Percentiles rank a stretch among this genome's conserved stretches.
phyloP scores from a whole-genome alignment of 306 rosid species.

The Fragaria iinumae region DNA sequence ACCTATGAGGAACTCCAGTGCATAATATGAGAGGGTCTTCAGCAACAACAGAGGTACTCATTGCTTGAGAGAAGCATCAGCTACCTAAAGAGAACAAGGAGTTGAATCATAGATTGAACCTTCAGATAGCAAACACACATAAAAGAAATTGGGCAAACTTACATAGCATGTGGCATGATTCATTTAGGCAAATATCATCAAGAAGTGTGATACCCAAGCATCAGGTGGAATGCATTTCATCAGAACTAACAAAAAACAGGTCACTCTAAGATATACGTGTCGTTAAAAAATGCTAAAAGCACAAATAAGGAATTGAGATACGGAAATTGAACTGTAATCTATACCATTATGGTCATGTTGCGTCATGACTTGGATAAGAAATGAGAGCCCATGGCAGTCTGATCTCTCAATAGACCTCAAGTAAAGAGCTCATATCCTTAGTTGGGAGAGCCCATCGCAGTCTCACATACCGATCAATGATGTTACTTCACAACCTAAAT shows the following conservation, averaged over 20 bases:
- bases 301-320: neutral
- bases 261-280: neutral
- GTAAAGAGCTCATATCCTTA: neutral
- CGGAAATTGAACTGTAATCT: neutral
- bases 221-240: slow-evolving; percentile 1
- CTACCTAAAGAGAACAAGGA: neutral
- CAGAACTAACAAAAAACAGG: neutral
- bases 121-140: neutral
- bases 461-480: neutral
- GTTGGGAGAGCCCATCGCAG: neutral
- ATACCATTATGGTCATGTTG: neutral
- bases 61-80: neutral
- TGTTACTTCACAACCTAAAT: neutral
- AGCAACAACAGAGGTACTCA: neutral
- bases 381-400: neutral
- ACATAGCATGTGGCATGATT: neutral
- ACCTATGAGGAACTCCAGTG: neutral
- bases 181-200: neutral
- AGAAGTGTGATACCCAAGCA: slow-evolving; percentile 6
- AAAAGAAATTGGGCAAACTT: neutral
- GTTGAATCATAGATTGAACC: neutral
- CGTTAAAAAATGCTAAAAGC: neutral
- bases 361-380: neutral
- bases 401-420: slow-evolving; percentile 8
- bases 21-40: neutral